Evolutionary conservation across 176 grass and related monocot genomes (phyloP), one percentile per base, ranked within the genome.

Genomic region (sorghum (Sorghum bicolor)): DNA sequence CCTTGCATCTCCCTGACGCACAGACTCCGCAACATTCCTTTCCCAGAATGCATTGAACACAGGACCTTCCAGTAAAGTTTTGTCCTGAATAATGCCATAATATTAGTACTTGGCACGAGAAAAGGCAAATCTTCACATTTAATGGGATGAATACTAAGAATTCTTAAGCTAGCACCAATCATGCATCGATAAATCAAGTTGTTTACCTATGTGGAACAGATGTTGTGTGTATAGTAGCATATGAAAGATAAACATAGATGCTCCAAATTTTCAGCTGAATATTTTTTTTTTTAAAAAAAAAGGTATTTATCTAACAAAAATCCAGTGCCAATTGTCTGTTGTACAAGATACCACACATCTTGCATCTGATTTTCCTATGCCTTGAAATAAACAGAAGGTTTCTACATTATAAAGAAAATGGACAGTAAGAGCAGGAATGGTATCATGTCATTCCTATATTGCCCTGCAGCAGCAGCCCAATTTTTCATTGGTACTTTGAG

Each of bases 1-100:
- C 17, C 70, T 75, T 17, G 81, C 64, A 78, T 96, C 81, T 77
- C 85, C 89, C 64, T 96, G 96, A 55, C 96, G 89, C 38, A 99
- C 87, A 41, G 96, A 94, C 85, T 99, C 93, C 22, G 89, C 89
- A 47, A 92, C 85, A 75, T 96, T 86, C 86, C 70, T 99, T 82
- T 96, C 91, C 93, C 91, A 96, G 64, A 96, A 99, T 82, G 89
- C 86, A 34, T 62, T 90, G 78, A 94, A 99, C 29, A 53, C 30
- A 69, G 89, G 83, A 55, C 89, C 66, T 84, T 99, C 89, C 44
- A 96, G 52, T 86, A 96, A 86, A 74, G 84, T 90, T 92, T 96
- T 86, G 31, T 99, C 96, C 93, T 99, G 77, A 34, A 6, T 81
- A 80, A 87, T 66, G 67, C 74, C 30, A 40, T 25, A 30, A 24